A percentile compares a stretch with the other conserved stretches of the same genome.
Conservation (phyloP, 1,284 basidiomycete species). For the Cryptococcus sp. region DNA sequence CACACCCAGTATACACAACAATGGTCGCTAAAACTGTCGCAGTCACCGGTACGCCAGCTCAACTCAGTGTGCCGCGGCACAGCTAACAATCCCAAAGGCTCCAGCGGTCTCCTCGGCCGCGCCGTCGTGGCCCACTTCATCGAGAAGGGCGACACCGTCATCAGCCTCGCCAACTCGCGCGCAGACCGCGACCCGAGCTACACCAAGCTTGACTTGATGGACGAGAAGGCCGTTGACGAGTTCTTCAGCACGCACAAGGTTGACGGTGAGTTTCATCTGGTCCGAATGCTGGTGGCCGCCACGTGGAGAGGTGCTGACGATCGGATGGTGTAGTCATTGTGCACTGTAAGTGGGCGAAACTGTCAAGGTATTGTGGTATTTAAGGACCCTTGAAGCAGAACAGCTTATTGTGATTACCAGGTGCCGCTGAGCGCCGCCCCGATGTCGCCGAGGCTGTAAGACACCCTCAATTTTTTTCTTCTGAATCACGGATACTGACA, state of each 20-base stretch:
- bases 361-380: not conserved
- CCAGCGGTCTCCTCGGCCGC: slow-evolving; percentile 54
- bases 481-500: not conserved
- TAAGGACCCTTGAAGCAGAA: not conserved
- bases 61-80: slow-evolving; percentile 1
- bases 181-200: slow-evolving; percentile 35
- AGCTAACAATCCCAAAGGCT: slow-evolving; percentile 32
- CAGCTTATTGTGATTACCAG: slow-evolving; percentile 13
- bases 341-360: slow-evolving; percentile 39
- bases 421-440: slow-evolving; percentile 53
- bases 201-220: slow-evolving; percentile 52
- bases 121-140: slow-evolving; percentile 45
- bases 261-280: slow-evolving; percentile 31
- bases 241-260: slow-evolving; percentile 47
- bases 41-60: slow-evolving; percentile 8
- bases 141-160: slow-evolving; percentile 40
- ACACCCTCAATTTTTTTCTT: not conserved
- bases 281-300: not conserved
- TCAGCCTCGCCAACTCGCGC: slow-evolving; percentile 50
- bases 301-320: not conserved
- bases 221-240: slow-evolving; percentile 44
- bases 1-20: not conserved
- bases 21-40: slow-evolving; percentile 6
- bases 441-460: slow-evolving; percentile 48
- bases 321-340: slow-evolving; percentile 42